Evolutionary conservation across 768 basidiomycete genomes (phyloP).

Genomic region (Heimioporus sp.): DNA sequence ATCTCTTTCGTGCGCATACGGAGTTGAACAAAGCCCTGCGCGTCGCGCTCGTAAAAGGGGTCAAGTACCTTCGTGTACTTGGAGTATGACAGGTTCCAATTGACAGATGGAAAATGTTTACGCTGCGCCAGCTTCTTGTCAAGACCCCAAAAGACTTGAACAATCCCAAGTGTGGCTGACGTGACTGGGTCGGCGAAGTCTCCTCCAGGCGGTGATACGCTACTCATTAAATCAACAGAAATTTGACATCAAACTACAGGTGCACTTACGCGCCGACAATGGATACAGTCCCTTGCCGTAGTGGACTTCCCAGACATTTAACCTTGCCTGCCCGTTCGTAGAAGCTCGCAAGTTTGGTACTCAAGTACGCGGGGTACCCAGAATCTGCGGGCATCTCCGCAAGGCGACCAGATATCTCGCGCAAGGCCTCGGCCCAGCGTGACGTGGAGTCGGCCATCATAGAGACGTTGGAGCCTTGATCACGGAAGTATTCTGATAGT

Average conservation of each 20-base stretch:
- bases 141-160: slow-evolving; percentile 99
- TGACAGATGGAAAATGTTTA: slow-evolving; percentile 99
- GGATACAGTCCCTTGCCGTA: slow-evolving; percentile 89
- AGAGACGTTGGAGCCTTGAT: slow-evolving; percentile 94
- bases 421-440: slow-evolving; percentile 98
- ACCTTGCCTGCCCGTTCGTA: slow-evolving; percentile 99
- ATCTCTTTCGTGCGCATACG: slow-evolving; percentile 95
- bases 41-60: slow-evolving; percentile 84
- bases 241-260: background rate
- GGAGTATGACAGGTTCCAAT: slow-evolving; percentile 99
- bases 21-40: slow-evolving; percentile 93
- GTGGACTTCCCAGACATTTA: slow-evolving; percentile 84
- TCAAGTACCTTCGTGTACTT: slow-evolving; percentile 96
- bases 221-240: slow-evolving; percentile 31
- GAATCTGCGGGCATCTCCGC: slow-evolving; percentile 99
- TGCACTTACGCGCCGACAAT: slow-evolving; percentile 94
- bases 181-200: slow-evolving; percentile 99
- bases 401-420: slow-evolving; percentile 98
- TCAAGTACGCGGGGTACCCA: slow-evolving; percentile 96
- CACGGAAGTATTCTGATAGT: slow-evolving; percentile 98
- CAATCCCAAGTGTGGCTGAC: slow-evolving; percentile 95
- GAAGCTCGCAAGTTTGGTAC: slow-evolving; percentile 95
- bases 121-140: slow-evolving; percentile 99
- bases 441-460: slow-evolving; percentile 99
- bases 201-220: slow-evolving; percentile 97